Base-by-base conservation (phyloP, 140 eudicot species). In the Senecio squalidus region DNA sequence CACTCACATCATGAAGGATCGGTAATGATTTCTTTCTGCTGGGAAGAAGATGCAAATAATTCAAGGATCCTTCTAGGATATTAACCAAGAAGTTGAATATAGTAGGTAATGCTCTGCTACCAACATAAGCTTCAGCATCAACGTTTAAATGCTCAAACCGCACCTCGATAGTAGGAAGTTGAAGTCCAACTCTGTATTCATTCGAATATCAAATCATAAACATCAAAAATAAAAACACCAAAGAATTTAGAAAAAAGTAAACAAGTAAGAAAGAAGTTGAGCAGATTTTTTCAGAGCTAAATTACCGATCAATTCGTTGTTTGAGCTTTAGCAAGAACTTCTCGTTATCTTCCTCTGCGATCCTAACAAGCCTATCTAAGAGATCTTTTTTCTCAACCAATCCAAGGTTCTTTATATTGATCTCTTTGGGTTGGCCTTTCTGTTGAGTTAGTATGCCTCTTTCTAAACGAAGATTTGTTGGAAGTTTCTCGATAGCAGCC, bases 1-100 rank as follows among this genome's bases (percentile, higher is more conserved):
- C 88, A 62, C 78, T 77, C 15, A 72, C 86, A 68, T 80, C 72
- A 45, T 80, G 81, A 60, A 81, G 88, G 49, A 81, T 81, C 21
- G 83, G 57, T 16, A 81, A 28, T 61, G 76, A 70, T 52, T 60
- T 81, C 76, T 73, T 74, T 54, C 81, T 70, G 50, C 74, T 77
- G 14, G 84, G 84, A 55, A 74, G 60, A 38, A 81, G 50, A 62
- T 76, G 77, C 45, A 80, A 60, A 65, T 46, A 53, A 40, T 70
- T 81, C 54, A 81, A 58, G 24, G 71, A 45, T 29, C 76, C 84
- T 84, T 73, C 78, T 10, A 76, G 23, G 26, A 74, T 76, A 52
- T 80, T 76, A 40, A 74, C 73, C 16, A 62, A 18, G 70, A 59
- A 80, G 67, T 80, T 80, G 60, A 73, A 20, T 10, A 80, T 66